Evolutionary conservation across 495 filamentous ascomycete species (phyloP).

Genomic region (Aspergillus bridgeri): DNA sequence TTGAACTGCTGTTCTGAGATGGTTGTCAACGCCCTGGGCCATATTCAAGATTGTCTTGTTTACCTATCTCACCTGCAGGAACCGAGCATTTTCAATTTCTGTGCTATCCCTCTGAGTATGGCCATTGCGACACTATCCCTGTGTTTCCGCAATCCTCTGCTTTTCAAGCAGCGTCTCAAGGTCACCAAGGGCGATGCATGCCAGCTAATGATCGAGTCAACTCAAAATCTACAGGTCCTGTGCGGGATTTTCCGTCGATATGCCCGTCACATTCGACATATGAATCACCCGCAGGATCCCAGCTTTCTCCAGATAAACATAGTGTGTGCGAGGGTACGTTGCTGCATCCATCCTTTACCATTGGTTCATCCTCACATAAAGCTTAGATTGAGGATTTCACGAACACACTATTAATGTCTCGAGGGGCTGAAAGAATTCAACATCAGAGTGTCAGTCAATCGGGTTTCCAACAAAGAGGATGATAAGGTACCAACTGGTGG

Average conservation of each 20-base stretch:
- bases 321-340: slow-evolving; percentile 79
- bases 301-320: slow-evolving; percentile 91
- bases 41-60: slow-evolving; percentile 90
- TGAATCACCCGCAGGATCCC: slow-evolving; percentile 90
- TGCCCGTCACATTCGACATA: slow-evolving; percentile 79
- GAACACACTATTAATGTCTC: too few species aligned
- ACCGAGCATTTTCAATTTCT: slow-evolving; percentile 99
- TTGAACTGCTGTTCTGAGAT: slow-evolving; percentile 91
- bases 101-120: slow-evolving; percentile 97
- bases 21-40: slow-evolving; percentile 82
- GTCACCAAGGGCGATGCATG: slow-evolving; percentile 96
- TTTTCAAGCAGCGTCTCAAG: slow-evolving; percentile 88
- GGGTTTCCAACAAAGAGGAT: too few species aligned
- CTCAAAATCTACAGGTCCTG: slow-evolving; percentile 77
- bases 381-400: too few species aligned
- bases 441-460: too few species aligned
- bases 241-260: slow-evolving; percentile 78
- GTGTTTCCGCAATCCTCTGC: slow-evolving; percentile 85
- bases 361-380: too few species aligned
- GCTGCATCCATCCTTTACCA: too few species aligned
- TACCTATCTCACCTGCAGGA: slow-evolving; percentile 95
- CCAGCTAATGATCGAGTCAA: slow-evolving; percentile 83
- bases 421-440: too few species aligned
- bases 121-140: slow-evolving; percentile 90
- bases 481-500: too few species aligned